A percentile compares a stretch with the other conserved stretches of the same genome.
phyloP scores from a whole-genome alignment of 352 stramenopile species.

The Pythium utonaiense region DNA sequence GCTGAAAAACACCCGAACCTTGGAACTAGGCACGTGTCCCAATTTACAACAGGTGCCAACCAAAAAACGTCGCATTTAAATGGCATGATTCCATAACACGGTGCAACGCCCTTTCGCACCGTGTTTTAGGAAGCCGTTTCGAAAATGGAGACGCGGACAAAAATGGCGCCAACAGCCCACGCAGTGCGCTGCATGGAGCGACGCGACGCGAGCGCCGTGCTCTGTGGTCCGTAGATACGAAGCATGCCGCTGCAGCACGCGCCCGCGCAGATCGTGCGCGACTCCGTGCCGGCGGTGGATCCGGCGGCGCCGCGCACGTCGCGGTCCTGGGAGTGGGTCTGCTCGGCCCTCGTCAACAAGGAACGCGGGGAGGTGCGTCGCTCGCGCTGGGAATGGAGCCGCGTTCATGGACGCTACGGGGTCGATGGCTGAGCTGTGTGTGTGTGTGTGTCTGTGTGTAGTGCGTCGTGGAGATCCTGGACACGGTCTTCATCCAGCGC shows the following conservation, averaged over 20 bases:
- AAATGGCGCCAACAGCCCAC: constrained; percentile 8
- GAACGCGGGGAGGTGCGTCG: constrained; percentile 41
- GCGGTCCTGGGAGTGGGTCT: constrained; percentile 69
- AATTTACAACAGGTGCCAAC: not conserved
- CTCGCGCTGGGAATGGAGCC: too few species aligned
- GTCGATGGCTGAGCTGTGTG: not conserved
- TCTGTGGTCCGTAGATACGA: not conserved
- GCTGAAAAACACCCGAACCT: not conserved
- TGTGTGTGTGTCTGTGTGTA: constrained; percentile 3
- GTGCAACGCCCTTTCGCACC: not conserved
- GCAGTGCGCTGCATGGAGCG: not conserved
- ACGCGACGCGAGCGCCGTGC: not conserved
- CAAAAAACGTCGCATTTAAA: not conserved
- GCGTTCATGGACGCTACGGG: not conserved
- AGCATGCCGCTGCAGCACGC: constrained; percentile 16
- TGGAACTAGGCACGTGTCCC: not conserved
- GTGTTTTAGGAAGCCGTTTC: constrained; percentile 10
- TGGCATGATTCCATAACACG: not conserved
- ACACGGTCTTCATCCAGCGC: constrained; percentile 72
- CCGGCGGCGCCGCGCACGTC: constrained; percentile 42
- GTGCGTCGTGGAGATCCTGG: constrained; percentile 50
- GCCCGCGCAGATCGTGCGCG: constrained; percentile 47
- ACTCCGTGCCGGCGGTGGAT: constrained; percentile 51
- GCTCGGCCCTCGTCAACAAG: constrained; percentile 53
- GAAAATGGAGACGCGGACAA: not conserved